phyloP scores from a whole-genome alignment of 768 basidiomycete genomes.

The Mycena venus region DNA sequence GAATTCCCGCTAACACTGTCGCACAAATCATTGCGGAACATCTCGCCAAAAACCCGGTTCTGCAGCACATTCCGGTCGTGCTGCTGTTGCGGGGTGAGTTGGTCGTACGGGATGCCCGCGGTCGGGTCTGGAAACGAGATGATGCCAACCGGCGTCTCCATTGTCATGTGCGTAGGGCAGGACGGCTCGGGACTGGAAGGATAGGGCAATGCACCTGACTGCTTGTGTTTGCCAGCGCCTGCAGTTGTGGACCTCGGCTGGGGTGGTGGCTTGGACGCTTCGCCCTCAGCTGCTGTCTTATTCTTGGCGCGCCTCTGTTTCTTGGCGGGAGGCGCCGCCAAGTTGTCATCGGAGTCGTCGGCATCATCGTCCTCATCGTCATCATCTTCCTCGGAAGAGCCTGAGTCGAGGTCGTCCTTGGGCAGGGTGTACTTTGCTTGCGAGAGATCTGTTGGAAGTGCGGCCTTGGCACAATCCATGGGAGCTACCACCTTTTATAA shows the following conservation, averaged over 20 bases:
- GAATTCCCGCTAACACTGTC: neutral
- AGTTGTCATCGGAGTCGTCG: neutral
- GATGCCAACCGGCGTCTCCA: neutral
- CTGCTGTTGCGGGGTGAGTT: neutral
- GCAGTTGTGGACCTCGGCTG: neutral
- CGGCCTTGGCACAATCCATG: neutral
- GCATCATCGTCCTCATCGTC: neutral
- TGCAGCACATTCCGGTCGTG: neutral
- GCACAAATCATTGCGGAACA: neutral
- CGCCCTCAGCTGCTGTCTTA: neutral
- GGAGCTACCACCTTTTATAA: neutral
- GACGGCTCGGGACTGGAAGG: neutral
- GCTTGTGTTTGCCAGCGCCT: neutral
- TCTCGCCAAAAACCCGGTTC: neutral
- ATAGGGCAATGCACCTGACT: neutral
- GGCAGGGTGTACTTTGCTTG: neutral
- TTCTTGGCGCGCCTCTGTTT: neutral
- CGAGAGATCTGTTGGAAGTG: neutral
- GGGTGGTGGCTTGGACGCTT: too few relatives aligned
- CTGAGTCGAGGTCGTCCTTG: neutral
- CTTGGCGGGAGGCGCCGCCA: neutral
- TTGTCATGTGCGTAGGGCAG: neutral
- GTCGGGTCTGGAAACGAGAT: neutral
- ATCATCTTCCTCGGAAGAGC: neutral
- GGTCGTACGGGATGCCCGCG: neutral